Evolutionary conservation across 2,329 filamentous ascomycete genomes (phyloP).

Genomic region (Colletotrichum sp.): DNA sequence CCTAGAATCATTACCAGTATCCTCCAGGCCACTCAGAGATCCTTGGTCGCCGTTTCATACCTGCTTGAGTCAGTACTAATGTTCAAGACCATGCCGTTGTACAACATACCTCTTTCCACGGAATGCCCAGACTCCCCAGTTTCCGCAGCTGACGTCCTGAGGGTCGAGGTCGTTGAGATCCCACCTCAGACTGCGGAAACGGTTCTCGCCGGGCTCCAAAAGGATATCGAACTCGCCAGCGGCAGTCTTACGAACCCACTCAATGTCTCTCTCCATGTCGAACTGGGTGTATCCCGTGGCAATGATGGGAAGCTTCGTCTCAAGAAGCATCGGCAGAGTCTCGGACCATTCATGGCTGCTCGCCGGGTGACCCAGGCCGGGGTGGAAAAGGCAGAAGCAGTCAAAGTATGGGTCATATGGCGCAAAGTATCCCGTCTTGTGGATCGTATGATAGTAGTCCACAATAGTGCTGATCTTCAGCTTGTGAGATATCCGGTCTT

Average conservation of each 20-base stretch:
- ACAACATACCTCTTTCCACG: slow-evolving; percentile 85
- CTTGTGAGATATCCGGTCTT: slow-evolving; percentile 84
- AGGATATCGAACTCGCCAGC: slow-evolving; percentile 91
- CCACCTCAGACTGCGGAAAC: slow-evolving; percentile 93
- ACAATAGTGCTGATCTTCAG: slow-evolving; percentile 98
- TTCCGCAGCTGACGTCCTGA: slow-evolving; percentile 91
- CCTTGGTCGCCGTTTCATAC: slow-evolving; percentile 68
- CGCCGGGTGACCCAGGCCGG: slow-evolving; percentile 91
- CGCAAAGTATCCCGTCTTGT: slow-evolving; percentile 87
- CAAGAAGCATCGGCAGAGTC: slow-evolving; percentile 85
- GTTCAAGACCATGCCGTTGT: slow-evolving; percentile 16
- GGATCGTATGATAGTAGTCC: slow-evolving; percentile 97
- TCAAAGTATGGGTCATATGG: slow-evolving; percentile 99
- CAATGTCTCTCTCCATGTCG: slow-evolving; percentile 91
- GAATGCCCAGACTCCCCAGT: slow-evolving; percentile 98
- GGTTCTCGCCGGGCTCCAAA: slow-evolving; percentile 91
- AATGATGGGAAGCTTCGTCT: slow-evolving; percentile 94
- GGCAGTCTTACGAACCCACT: slow-evolving; percentile 86
- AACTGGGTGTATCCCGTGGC: slow-evolving; percentile 95
- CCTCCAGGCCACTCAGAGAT: slow-evolving; percentile 26
- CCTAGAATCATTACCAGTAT: not conserved
- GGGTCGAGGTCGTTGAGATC: slow-evolving; percentile 96
- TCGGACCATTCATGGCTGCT: slow-evolving; percentile 93
- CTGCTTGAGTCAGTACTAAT: slow-evolving; percentile 42
- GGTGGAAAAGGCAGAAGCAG: slow-evolving; percentile 96